Conservation (phyloP, 495 filamentous ascomycete genomes). For the Evansstolkia leycettana region DNA sequence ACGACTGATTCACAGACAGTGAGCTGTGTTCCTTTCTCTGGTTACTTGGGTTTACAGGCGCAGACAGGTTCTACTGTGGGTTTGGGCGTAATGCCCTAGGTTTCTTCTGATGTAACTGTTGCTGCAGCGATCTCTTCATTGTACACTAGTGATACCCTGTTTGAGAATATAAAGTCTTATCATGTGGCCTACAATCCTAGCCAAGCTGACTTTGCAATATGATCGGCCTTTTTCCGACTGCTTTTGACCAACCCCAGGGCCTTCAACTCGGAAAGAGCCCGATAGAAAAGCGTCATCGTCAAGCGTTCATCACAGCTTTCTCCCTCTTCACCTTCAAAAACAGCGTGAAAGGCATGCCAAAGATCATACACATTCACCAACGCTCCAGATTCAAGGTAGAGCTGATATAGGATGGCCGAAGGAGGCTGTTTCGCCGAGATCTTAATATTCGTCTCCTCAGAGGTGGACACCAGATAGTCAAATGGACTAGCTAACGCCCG, state of each 20-base stretch:
- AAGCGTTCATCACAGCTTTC: conserved; percentile 35
- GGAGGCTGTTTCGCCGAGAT: conserved; percentile 56
- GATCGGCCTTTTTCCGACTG: conserved; percentile 84
- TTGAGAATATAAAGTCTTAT: conserved; percentile 2
- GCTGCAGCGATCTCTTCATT: background rate
- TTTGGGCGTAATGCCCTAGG: background rate
- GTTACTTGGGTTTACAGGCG: no score
- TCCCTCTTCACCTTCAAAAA: conserved; percentile 53
- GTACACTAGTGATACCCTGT: conserved; percentile 9
- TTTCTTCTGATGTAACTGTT: background rate
- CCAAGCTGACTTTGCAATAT: conserved; percentile 72
- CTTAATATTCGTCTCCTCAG: conserved; percentile 16
- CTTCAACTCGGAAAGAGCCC: conserved; percentile 70
- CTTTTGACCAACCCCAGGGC: conserved; percentile 76
- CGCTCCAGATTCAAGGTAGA: conserved; percentile 81
- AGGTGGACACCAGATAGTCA: conserved; percentile 71
- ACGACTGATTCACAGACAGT: conserved; percentile 6
- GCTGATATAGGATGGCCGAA: conserved; percentile 73
- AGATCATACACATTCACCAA: conserved; percentile 83
- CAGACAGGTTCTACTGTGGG: no score
- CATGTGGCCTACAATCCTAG: conserved; percentile 40
- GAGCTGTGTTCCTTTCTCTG: no score
- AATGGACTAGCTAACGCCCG: conserved; percentile 69
- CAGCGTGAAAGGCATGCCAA: conserved; percentile 74
- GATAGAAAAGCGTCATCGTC: conserved; percentile 65